These are phyloP conservation scores for Lodderomyces orthopsilosis DNA, from an alignment of 1,139 yeast genomes.

Conservation along the genomic window DNA sequence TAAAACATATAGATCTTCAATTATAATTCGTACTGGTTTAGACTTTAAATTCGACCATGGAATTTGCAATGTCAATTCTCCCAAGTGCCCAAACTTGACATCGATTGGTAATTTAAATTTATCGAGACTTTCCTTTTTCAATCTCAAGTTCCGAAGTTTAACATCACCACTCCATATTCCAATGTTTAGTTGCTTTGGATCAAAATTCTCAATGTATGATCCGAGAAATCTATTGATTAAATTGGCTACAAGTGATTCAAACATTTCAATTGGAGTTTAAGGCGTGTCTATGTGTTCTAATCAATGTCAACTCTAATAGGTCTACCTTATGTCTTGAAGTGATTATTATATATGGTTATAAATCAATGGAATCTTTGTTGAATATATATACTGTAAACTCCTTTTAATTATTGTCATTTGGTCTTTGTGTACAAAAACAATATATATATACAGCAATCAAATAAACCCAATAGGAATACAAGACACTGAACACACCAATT, in stretches of 20 bases:
- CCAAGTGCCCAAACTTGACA: conserved; percentile 88
- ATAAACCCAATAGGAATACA: too few species aligned
- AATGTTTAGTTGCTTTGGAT: conserved; percentile 87
- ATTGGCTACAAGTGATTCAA: conserved; percentile 57
- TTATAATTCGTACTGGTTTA: conserved; percentile 87
- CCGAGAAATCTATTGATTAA: conserved; percentile 56
- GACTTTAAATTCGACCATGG: conserved; percentile 96
- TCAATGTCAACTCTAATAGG: not conserved
- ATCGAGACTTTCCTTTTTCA: conserved; percentile 84
- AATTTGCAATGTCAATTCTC: conserved; percentile 83
- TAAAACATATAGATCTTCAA: conserved; percentile 81
- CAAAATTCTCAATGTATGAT: conserved; percentile 88
- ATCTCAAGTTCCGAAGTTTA: conserved; percentile 68
- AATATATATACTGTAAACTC: too few species aligned
- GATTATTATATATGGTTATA: too few species aligned
- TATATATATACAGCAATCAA: not conserved
- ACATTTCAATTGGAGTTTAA: conserved; percentile 30
- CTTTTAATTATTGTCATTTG: not conserved
- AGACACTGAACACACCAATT: too few species aligned
- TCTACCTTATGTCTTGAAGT: too few species aligned
- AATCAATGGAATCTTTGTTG: too few species aligned
- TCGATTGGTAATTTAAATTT: conserved; percentile 81
- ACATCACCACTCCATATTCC: conserved; percentile 99
- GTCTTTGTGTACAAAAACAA: not conserved
- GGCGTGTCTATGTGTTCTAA: not conserved